Conservation (phyloP, 2,329 filamentous ascomycete species). For the Aquanectria penicillioides region DNA sequence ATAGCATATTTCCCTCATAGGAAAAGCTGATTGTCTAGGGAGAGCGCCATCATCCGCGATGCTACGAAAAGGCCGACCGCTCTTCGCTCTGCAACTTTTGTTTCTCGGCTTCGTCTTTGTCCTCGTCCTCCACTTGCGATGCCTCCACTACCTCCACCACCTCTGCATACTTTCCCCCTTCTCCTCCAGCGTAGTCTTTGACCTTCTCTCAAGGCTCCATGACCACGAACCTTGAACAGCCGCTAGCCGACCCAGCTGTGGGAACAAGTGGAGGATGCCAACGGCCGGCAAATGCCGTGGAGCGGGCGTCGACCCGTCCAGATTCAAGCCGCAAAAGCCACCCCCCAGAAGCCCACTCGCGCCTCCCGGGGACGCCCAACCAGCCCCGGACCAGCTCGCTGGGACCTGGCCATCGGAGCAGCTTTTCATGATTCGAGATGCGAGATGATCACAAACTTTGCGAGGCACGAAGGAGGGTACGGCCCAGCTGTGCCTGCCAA, state of each 20-base stretch:
- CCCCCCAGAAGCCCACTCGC: conserved; percentile 20
- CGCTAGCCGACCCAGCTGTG: neutral
- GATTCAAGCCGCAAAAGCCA: conserved; percentile 28
- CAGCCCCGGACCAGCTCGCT: neutral
- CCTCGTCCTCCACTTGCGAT: neutral
- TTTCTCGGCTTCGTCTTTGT: too few relatives aligned
- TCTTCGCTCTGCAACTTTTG: conserved; percentile 2
- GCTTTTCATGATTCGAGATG: too few relatives aligned
- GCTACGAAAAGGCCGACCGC: too few relatives aligned
- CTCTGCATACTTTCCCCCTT: too few relatives aligned
- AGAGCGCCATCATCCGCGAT: too few relatives aligned
- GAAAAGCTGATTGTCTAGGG: neutral
- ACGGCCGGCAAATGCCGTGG: conserved; percentile 35
- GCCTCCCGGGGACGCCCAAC: neutral
- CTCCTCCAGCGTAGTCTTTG: too few relatives aligned
- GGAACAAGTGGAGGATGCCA: conserved; percentile 13
- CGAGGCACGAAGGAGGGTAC: too few relatives aligned
- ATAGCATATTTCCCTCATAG: neutral
- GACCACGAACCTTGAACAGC: too few relatives aligned
- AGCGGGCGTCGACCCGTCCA: conserved; percentile 30
- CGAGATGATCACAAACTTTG: too few relatives aligned
- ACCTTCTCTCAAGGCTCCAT: too few relatives aligned
- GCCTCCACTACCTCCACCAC: neutral
- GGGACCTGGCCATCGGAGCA: too few relatives aligned
- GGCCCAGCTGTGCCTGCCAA: too few relatives aligned